Conservation (phyloP, 192 early-diverging fungal genomes). For the Coemansia reversa region DNA sequence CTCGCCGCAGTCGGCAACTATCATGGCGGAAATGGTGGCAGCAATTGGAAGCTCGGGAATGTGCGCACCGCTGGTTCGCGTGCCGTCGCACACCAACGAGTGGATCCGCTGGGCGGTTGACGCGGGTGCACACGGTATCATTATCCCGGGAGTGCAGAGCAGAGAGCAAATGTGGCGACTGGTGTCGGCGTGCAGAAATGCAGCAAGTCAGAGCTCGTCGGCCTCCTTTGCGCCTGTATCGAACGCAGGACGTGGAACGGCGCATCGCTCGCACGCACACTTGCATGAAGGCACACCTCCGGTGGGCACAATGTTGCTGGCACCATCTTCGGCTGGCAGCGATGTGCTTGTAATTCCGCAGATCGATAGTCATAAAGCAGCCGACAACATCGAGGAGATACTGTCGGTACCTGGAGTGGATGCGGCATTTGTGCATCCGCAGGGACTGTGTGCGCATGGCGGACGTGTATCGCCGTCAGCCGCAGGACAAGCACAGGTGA, state of each 20-base stretch:
- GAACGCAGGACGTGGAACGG: not conserved
- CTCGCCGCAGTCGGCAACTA: conserved; percentile 24
- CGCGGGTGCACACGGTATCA: conserved; percentile 44
- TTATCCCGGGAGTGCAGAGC: conserved; percentile 33
- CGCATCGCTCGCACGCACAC: not conserved
- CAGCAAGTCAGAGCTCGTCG: not conserved
- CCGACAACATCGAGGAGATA: conserved; percentile 27
- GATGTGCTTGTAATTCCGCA: conserved; percentile 41
- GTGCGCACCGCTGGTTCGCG: conserved; percentile 41
- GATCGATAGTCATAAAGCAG: conserved; percentile 33
- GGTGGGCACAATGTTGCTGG: not conserved
- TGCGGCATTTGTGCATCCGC: conserved; percentile 33
- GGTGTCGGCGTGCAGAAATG: conserved; percentile 10
- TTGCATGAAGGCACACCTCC: not conserved
- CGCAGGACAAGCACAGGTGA: conserved; percentile 2
- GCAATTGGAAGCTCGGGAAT: conserved; percentile 24
- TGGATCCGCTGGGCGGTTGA: conserved; percentile 43
- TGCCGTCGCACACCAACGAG: conserved; percentile 34
- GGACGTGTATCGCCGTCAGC: conserved; percentile 2
- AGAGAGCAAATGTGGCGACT: conserved; percentile 34
- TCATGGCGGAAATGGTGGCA: conserved; percentile 47
- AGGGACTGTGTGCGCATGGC: conserved; percentile 1
- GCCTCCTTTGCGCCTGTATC: conserved; percentile 2
- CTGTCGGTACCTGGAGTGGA: conserved; percentile 45
- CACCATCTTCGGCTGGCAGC: not conserved